Conservation (phyloP, 1,284 basidiomycete genomes). For the Cerioporus squamosus region DNA sequence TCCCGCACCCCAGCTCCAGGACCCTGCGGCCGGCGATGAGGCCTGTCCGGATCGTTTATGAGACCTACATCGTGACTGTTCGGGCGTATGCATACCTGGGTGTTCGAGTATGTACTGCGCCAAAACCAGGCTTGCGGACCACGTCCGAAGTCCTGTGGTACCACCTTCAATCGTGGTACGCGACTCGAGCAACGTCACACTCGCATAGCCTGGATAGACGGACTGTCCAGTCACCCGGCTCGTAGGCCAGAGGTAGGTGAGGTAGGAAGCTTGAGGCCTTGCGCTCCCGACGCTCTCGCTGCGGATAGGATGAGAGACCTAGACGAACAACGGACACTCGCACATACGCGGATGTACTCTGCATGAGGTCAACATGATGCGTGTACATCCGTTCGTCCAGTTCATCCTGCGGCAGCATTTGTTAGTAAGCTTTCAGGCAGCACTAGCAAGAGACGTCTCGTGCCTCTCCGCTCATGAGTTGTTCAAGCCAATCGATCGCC, state of each 20-base stretch:
- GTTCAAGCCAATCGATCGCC: conserved; percentile 59
- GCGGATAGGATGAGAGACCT: not conserved
- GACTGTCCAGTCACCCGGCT: conserved; percentile 20
- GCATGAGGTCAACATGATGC: conserved; percentile 54
- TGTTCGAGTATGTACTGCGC: conserved; percentile 63
- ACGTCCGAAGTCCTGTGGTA: conserved; percentile 78
- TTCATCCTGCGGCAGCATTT: conserved; percentile 49
- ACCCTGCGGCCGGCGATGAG: conserved; percentile 50
- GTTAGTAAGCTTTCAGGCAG: not conserved
- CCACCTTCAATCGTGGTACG: conserved; percentile 72
- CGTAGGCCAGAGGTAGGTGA: conserved; percentile 64
- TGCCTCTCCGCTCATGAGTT: conserved; percentile 44
- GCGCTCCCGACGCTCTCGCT: conserved; percentile 11
- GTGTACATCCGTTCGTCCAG: conserved; percentile 68
- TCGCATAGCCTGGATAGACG: conserved; percentile 36
- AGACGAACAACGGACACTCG: not conserved
- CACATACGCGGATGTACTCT: conserved; percentile 41
- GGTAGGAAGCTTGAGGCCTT: conserved; percentile 57
- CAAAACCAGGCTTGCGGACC: conserved; percentile 73
- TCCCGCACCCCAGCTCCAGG: conserved; percentile 75
- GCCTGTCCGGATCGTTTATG: conserved; percentile 42
- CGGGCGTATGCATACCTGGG: conserved; percentile 45
- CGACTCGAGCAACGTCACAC: conserved; percentile 69
- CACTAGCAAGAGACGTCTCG: conserved; percentile 16
- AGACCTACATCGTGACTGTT: not conserved